Conservation (phyloP, 2,329 filamentous ascomycete species). For the Talaromyces sp. region DNA sequence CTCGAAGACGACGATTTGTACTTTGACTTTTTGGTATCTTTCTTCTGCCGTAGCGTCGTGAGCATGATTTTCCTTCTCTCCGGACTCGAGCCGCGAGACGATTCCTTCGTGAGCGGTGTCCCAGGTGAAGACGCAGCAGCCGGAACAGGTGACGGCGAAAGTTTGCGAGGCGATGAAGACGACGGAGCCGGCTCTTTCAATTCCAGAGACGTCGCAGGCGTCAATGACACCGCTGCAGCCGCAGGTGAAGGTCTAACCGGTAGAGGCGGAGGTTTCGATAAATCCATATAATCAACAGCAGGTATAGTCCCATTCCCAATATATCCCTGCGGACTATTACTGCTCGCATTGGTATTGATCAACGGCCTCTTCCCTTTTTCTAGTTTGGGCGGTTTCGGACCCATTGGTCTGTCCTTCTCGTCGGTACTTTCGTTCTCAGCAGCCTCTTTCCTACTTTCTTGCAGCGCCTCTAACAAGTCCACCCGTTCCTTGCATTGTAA, state of each 20-base stretch:
- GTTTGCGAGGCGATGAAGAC: constrained; percentile 22
- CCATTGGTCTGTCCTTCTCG: constrained; percentile 21
- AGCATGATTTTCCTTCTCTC: constrained; percentile 61
- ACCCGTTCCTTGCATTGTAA: constrained; percentile 91
- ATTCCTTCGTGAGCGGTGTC: constrained; percentile 38
- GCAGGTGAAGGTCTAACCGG: constrained; percentile 43
- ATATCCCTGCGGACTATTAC: constrained; percentile 52
- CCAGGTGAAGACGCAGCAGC: constrained; percentile 29
- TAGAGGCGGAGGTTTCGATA: constrained; percentile 69
- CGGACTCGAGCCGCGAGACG: constrained; percentile 60
- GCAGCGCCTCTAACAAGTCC: constrained; percentile 78
- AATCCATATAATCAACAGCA: constrained; percentile 72
- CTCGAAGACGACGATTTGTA: constrained; percentile 47
- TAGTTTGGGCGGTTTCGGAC: constrained; percentile 15
- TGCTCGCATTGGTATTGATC: constrained; percentile 26
- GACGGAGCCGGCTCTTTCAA: constrained; percentile 24
- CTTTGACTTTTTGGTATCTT: constrained; percentile 44
- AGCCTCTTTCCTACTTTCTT: constrained; percentile 61
- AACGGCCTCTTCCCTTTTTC: constrained; percentile 35
- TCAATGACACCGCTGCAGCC: not conserved
- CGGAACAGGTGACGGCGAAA: constrained; percentile 33
- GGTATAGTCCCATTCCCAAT: constrained; percentile 81
- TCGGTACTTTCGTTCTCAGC: constrained; percentile 27
- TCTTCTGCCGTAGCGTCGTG: constrained; percentile 53
- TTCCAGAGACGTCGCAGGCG: constrained; percentile 9